Percentiles rank a stretch among this genome's conserved stretches.
phyloP scores from a whole-genome alignment of 257 asterid genomes.

The Coffea canephora region DNA sequence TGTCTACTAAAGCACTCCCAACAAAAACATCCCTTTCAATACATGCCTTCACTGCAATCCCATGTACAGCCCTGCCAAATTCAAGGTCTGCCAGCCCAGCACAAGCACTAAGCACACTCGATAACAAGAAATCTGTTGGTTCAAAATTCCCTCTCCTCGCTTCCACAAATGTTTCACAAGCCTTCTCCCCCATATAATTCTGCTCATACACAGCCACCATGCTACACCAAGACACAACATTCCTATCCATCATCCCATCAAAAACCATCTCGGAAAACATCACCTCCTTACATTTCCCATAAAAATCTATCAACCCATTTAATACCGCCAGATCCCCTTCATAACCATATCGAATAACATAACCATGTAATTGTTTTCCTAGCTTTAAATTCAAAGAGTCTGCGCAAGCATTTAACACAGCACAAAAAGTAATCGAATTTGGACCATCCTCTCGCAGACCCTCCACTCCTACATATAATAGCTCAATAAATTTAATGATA shows the following conservation, averaged over 20 bases:
- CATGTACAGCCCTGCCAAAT: constrained; percentile 67
- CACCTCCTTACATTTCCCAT: constrained; percentile 64
- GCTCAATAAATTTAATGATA: constrained; percentile 46
- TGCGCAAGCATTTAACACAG: constrained; percentile 73
- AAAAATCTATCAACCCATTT: constrained; percentile 77
- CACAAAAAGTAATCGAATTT: constrained; percentile 73
- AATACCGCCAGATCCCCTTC: constrained; percentile 54
- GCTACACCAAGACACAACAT: constrained; percentile 80
- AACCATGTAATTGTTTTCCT: constrained; percentile 74
- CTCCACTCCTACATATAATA: constrained; percentile 37
- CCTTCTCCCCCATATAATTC: constrained; percentile 68
- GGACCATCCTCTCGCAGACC: constrained; percentile 49
- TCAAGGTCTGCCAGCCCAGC: constrained; percentile 82
- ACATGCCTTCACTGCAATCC: constrained; percentile 72
- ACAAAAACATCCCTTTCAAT: constrained; percentile 59
- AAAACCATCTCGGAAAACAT: constrained; percentile 52
- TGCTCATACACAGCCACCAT: constrained; percentile 78
- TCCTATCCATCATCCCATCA: constrained; percentile 43
- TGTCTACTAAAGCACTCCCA: constrained; percentile 86
- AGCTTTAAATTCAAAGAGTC: constrained; percentile 47
- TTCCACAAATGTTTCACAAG: constrained; percentile 47
- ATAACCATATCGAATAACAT: constrained; percentile 50
- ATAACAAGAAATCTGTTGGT: constrained; percentile 67
- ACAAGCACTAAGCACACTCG: constrained; percentile 82
- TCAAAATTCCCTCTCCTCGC: constrained; percentile 54